Evolutionary conservation across 176 grass and related monocot species (phyloP).

Genomic region (Zizania latifolia): DNA sequence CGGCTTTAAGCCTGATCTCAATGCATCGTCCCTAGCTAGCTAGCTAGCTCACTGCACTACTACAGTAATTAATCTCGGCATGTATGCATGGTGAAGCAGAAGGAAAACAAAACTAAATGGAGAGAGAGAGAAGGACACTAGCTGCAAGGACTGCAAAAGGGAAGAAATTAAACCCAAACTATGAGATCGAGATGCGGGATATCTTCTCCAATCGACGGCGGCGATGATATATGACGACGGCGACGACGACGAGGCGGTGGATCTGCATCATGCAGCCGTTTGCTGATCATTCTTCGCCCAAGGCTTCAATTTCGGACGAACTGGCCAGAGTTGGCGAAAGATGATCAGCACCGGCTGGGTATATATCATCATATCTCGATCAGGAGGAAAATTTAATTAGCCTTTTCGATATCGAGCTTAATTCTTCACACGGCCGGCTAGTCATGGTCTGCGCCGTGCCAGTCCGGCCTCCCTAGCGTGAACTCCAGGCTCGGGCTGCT

Average conservation of each 20-base stretch:
- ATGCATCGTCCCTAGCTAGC: neutral
- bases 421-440: neutral
- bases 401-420: slow-evolving; percentile 1
- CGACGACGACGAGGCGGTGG: neutral
- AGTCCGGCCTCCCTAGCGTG: slow-evolving; percentile 80
- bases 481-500: slow-evolving; percentile 89
- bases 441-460: slow-evolving; percentile 63
- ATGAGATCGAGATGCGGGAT: neutral
- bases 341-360: neutral
- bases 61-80: slow-evolving; percentile 2
- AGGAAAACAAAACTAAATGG: slow-evolving; percentile 1
- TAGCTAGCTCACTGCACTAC: neutral
- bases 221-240: too few relatives aligned
- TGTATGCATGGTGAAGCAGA: neutral
- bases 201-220: neutral
- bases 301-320: neutral
- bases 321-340: neutral
- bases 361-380: neutral
- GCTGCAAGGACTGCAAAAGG: neutral
- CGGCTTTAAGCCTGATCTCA: slow-evolving; percentile 31
- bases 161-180: slow-evolving; percentile 12
- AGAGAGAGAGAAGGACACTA: neutral
- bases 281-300: neutral
- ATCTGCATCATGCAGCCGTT: neutral
- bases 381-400: neutral